Percentiles rank a stretch among this genome's conserved stretches.
Conservation (phyloP, 1,284 basidiomycete genomes). For the Tylopilus orsonianus region DNA sequence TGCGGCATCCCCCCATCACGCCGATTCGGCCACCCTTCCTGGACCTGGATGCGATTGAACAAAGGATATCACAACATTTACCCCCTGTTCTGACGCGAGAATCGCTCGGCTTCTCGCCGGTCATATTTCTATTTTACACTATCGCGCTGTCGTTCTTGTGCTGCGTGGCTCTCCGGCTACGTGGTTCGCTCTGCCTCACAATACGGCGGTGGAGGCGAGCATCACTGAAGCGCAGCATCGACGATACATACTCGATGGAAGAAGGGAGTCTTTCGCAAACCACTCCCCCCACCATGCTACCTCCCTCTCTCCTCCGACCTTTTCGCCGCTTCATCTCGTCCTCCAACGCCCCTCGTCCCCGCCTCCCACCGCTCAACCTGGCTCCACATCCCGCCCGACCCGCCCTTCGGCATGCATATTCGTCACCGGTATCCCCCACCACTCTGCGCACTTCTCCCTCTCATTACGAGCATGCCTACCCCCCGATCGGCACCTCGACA, state of each 20-base stretch:
- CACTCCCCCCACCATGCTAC: constrained; percentile 33
- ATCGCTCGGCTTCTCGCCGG: constrained; percentile 68
- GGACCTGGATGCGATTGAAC: constrained; percentile 58
- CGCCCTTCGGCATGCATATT: constrained; percentile 22
- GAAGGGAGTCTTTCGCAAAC: constrained; percentile 46
- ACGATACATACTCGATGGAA: constrained; percentile 55
- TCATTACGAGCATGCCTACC: constrained; percentile 24
- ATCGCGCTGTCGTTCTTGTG: constrained; percentile 42
- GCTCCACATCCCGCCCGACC: constrained; percentile 24
- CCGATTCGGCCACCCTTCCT: constrained; percentile 64
- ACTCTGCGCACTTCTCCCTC: constrained; percentile 13
- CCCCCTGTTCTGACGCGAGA: constrained; percentile 57
- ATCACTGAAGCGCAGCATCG: constrained; percentile 36
- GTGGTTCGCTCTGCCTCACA: constrained; percentile 49
- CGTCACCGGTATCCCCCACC: constrained; percentile 25
- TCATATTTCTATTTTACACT: constrained; percentile 56
- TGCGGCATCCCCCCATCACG: constrained; percentile 50
- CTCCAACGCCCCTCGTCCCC: constrained; percentile 30
- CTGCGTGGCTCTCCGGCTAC: constrained; percentile 52
- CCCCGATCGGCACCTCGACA: constrained; percentile 25
- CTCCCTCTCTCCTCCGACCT: constrained; percentile 37
- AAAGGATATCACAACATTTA: constrained; percentile 60
- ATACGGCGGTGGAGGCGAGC: constrained; percentile 48
- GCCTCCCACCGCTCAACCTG: constrained; percentile 31
- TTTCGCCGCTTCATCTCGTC: constrained; percentile 40